phyloP scores from a whole-genome alignment of 2,329 filamentous ascomycete genomes.

The Ophiostoma triangulosporum region DNA sequence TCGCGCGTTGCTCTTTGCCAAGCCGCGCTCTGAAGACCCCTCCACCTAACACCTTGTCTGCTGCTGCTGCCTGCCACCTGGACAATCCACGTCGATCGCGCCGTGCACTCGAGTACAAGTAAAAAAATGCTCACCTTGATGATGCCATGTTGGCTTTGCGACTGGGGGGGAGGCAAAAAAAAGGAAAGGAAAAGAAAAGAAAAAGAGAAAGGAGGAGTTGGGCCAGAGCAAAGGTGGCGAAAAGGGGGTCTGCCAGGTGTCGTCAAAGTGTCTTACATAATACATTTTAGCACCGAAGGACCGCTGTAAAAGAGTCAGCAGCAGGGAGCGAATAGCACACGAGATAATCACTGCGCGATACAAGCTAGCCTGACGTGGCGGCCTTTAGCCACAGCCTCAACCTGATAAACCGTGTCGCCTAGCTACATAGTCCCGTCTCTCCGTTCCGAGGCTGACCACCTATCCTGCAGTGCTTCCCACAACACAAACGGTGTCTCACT shows the following conservation, averaged over 20 bases:
- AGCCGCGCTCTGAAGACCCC: neutral
- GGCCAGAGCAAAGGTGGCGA: conserved; percentile 3
- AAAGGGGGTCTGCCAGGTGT: conserved; percentile 7
- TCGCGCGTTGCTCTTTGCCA: neutral
- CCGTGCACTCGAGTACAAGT: too few species aligned
- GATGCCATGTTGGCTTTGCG: conserved; percentile 12
- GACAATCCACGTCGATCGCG: too few species aligned
- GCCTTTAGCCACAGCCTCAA: too few species aligned
- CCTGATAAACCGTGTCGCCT: too few species aligned
- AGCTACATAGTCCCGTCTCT: too few species aligned
- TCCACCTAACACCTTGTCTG: neutral
- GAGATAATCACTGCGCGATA: neutral
- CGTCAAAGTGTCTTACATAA: conserved; percentile 1
- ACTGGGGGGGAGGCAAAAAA: neutral
- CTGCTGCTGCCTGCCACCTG: conserved; percentile 1
- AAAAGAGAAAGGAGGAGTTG: neutral
- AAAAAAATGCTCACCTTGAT: conserved; percentile 13
- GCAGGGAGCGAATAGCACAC: neutral
- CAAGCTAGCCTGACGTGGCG: neutral
- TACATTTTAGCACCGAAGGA: neutral
- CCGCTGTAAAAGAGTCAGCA: neutral
- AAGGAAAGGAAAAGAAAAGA: neutral
- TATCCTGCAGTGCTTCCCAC: too few species aligned
- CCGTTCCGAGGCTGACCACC: too few species aligned
- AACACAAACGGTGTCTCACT: too few species aligned